These are phyloP conservation scores for Tirmania nivea DNA, from an alignment of 495 filamentous ascomycete species.

Conservation along the genomic window DNA sequence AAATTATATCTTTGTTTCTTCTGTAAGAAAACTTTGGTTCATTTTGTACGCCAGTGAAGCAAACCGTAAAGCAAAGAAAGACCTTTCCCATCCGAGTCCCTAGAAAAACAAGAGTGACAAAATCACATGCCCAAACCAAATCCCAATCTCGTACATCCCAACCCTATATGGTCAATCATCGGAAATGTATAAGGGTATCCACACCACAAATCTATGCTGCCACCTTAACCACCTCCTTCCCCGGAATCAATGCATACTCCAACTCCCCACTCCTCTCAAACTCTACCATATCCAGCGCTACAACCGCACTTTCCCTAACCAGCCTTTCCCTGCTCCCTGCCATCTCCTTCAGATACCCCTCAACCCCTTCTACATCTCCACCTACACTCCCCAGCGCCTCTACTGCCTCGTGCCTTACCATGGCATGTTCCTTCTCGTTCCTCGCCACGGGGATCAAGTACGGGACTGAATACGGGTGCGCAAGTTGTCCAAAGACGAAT, in stretches of 20 bases:
- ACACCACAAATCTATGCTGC: too few species aligned
- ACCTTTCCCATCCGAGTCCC: too few species aligned
- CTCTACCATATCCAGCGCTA: constrained; percentile 94
- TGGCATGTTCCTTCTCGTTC: constrained; percentile 60
- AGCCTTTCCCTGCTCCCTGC: constrained; percentile 77
- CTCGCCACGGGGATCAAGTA: constrained; percentile 59
- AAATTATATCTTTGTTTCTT: too few species aligned
- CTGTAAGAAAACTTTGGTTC: too few species aligned
- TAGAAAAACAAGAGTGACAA: too few species aligned
- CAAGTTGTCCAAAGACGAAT: constrained; percentile 92
- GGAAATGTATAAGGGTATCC: too few species aligned
- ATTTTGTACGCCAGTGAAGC: too few species aligned
- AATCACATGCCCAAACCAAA: too few species aligned
- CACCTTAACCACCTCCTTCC: constrained; percentile 17
- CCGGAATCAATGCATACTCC: constrained; percentile 79
- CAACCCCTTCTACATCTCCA: constrained; percentile 71
- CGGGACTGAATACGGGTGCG: constrained; percentile 87
- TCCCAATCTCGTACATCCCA: too few species aligned
- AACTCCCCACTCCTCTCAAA: constrained; percentile 74
- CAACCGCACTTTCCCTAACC: constrained; percentile 81
- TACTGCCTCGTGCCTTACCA: constrained; percentile 95
- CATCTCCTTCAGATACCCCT: constrained; percentile 62
- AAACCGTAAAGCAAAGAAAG: too few species aligned
- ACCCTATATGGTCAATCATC: too few species aligned
- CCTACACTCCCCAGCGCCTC: constrained; percentile 93